These are phyloP conservation scores for Teratosphaeria viscida DNA, from an alignment of 2,329 filamentous ascomycete species.

Conservation along the genomic window DNA sequence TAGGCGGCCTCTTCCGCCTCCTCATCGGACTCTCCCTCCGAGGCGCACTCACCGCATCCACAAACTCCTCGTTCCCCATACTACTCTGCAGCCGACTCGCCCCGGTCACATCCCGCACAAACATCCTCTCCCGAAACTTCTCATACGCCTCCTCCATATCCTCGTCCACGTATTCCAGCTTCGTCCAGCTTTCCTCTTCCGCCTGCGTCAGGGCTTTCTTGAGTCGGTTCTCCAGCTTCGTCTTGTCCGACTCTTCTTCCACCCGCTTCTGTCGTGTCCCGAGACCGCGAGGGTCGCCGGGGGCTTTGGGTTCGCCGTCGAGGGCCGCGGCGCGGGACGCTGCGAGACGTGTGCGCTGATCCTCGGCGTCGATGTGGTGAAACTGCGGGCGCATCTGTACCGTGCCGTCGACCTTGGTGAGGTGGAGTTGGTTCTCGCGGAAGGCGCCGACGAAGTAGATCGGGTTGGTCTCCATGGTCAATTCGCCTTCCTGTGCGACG, in stretches of 20 bases:
- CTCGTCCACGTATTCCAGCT: slow-evolving; percentile 71
- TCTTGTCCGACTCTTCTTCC: slow-evolving; percentile 47
- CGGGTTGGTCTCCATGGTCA: slow-evolving; percentile 23
- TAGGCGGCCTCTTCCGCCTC: slow-evolving; percentile 28
- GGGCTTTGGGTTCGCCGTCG: slow-evolving; percentile 35
- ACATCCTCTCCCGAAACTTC: slow-evolving; percentile 63
- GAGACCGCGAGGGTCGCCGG: slow-evolving; percentile 9
- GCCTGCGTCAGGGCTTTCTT: slow-evolving; percentile 60
- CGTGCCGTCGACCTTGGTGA: slow-evolving; percentile 72
- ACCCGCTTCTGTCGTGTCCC: slow-evolving; percentile 14
- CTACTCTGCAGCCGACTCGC: slow-evolving; percentile 42
- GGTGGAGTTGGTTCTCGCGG: slow-evolving; percentile 70
- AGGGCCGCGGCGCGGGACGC: slow-evolving; percentile 31
- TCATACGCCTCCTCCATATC: slow-evolving; percentile 65
- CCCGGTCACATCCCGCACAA: slow-evolving; percentile 39
- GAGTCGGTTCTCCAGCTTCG: slow-evolving; percentile 58
- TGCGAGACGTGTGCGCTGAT: slow-evolving; percentile 55
- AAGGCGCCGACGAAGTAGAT: slow-evolving; percentile 90
- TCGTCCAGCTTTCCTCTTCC: slow-evolving; percentile 73
- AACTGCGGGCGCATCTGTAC: slow-evolving; percentile 86
- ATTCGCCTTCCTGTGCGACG: slow-evolving; percentile 53
- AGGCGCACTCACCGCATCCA: slow-evolving; percentile 53
- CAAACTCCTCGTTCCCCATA: slow-evolving; percentile 49
- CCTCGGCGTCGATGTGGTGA: slow-evolving; percentile 78
- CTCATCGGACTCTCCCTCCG: slow-evolving; percentile 28